These are phyloP conservation scores for Vairimorpha necatrix DNA, from an alignment of 371 early-diverging fungal genomes.

Conservation along the genomic window DNA sequence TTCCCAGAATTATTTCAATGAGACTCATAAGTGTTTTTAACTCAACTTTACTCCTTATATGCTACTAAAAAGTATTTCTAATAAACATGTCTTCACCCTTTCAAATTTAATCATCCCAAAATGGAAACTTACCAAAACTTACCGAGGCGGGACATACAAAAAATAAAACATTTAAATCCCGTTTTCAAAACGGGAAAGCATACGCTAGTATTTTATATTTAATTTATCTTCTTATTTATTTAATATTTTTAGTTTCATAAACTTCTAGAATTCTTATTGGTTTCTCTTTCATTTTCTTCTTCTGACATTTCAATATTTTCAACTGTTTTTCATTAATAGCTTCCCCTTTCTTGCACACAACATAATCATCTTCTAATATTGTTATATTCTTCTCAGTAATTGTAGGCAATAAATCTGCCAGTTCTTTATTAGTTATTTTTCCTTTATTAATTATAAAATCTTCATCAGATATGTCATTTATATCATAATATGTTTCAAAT, in stretches of 20 bases:
- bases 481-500: constrained; percentile 16
- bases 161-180: too few species aligned
- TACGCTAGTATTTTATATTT: too few species aligned
- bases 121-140: too few species aligned
- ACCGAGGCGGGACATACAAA: too few species aligned
- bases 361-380: constrained; percentile 31
- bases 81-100: too few species aligned
- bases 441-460: constrained; percentile 23
- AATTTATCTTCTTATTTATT: too few species aligned
- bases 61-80: too few species aligned
- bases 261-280: neutral
- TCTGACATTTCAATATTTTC: constrained; percentile 28
- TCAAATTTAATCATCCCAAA: too few species aligned
- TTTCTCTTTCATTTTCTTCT: constrained; percentile 21
- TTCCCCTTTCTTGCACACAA: constrained; percentile 13
- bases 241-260: neutral
- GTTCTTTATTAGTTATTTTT: constrained; percentile 13
- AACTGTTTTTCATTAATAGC: constrained; percentile 5
- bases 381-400: constrained; percentile 8
- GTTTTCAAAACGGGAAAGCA: too few species aligned
- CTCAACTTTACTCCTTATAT: too few species aligned
- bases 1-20: too few species aligned
- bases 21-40: too few species aligned
- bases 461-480: neutral
- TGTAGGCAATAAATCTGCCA: constrained; percentile 23